Conservation (phyloP, 2,329 filamentous ascomycete genomes). For the Colletotrichum aenigma region DNA sequence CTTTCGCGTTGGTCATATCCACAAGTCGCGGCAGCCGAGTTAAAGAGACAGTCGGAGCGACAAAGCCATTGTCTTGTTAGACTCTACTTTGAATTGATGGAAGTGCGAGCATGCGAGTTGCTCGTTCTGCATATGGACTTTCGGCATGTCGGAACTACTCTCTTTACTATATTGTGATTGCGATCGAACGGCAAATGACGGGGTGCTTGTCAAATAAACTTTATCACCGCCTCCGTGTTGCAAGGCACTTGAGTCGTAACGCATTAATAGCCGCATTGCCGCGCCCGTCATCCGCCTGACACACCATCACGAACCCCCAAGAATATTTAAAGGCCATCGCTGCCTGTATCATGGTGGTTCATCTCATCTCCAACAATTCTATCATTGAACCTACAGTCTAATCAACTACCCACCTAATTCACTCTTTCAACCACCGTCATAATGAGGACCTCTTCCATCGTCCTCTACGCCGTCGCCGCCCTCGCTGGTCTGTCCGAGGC, state of each 20-base stretch:
- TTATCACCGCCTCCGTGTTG: not conserved
- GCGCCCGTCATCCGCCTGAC: not conserved
- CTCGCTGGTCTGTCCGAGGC: not conserved
- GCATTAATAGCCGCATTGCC: not conserved
- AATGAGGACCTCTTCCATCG: not conserved
- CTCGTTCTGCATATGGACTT: not conserved
- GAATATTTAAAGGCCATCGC: not conserved
- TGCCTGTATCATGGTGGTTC: not conserved
- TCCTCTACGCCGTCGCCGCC: not conserved
- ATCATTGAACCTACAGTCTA: not conserved
- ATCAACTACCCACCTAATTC: not conserved
- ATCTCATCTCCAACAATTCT: not conserved
- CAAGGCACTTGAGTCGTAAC: not conserved
- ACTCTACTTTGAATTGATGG: not conserved
- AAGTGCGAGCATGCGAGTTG: not conserved
- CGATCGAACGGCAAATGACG: not conserved
- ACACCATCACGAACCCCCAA: not conserved
- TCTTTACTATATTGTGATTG: not conserved
- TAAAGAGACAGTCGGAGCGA: not conserved
- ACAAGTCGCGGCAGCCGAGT: not conserved
- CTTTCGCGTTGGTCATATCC: not conserved
- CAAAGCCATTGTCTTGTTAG: not conserved
- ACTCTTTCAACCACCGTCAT: not conserved
- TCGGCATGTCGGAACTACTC: not conserved
- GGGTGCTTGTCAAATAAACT: not conserved